These are phyloP conservation scores for Pythium rhizo-oryzae DNA, from an alignment of 352 stramenopile genomes.

Conservation along the genomic window DNA sequence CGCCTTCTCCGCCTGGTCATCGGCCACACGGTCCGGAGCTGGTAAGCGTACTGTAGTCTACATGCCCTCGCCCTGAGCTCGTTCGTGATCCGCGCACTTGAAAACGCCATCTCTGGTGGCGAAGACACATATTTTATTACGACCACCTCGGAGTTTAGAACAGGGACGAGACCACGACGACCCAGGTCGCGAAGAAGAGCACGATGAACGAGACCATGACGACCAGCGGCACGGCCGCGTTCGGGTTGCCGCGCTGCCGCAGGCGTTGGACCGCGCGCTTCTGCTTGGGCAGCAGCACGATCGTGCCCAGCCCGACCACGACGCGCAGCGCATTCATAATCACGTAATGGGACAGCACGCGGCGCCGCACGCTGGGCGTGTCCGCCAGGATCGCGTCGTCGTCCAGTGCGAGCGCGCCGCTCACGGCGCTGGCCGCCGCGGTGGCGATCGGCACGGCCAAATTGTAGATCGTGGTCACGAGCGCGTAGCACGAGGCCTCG, in stretches of 20 bases:
- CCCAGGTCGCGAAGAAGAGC: conserved; percentile 14
- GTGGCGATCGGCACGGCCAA: conserved; percentile 4
- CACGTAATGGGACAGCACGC: conserved; percentile 10
- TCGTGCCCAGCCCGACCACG: background rate
- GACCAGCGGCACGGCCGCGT: conserved; percentile 18
- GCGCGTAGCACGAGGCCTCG: conserved; percentile 15
- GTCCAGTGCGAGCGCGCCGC: background rate
- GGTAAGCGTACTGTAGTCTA: too few species aligned
- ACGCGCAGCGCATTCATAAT: conserved; percentile 20
- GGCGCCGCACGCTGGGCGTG: background rate
- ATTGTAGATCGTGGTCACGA: conserved; percentile 27
- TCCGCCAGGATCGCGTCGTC: conserved; percentile 1
- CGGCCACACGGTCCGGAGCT: too few species aligned
- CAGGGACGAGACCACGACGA: conserved; percentile 8
- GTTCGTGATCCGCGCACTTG: too few species aligned
- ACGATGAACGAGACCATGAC: conserved; percentile 10
- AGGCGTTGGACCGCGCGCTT: conserved; percentile 14
- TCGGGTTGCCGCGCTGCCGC: conserved; percentile 18
- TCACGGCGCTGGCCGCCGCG: conserved; percentile 4
- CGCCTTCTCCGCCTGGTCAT: too few species aligned
- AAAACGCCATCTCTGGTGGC: too few species aligned
- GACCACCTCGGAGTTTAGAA: background rate
- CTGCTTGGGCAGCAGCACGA: conserved; percentile 20
- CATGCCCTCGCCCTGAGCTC: too few species aligned
- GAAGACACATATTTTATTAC: too few species aligned